Percentiles rank a stretch among this genome's conserved stretches.
Evolutionary conservation across 352 stramenopile species (phyloP).

Genomic region (Blastocystis sp.): DNA sequence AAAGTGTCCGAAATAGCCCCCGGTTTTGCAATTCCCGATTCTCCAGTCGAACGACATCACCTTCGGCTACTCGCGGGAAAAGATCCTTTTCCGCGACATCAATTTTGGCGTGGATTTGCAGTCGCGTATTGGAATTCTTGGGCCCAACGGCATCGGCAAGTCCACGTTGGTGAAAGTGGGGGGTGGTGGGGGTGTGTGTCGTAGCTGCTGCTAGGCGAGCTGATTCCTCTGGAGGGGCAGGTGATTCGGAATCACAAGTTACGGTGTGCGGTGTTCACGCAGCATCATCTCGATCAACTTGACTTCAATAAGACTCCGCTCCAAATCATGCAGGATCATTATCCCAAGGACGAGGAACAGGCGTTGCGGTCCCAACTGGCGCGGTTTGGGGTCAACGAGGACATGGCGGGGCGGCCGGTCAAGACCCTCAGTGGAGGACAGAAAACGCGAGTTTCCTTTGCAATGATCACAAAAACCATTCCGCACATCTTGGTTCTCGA

Average conservation of each 20-base stretch:
- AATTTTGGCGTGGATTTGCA: slow-evolving; percentile 84
- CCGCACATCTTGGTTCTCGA: slow-evolving; percentile 88
- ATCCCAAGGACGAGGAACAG: slow-evolving; percentile 54
- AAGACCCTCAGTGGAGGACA: slow-evolving; percentile 93
- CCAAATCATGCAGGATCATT: slow-evolving; percentile 64
- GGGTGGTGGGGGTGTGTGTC: not conserved
- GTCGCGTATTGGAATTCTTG: slow-evolving; percentile 89
- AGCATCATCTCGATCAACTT: slow-evolving; percentile 64
- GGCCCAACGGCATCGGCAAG: slow-evolving; percentile 90
- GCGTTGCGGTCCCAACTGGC: slow-evolving; percentile 65
- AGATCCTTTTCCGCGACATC: slow-evolving; percentile 77
- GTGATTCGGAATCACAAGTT: slow-evolving; percentile 60
- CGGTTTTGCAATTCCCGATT: slow-evolving; percentile 38
- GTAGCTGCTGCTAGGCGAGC: slow-evolving; percentile 44
- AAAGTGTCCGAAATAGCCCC: not conserved
- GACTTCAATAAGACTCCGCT: slow-evolving; percentile 67
- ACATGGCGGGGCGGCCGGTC: slow-evolving; percentile 84
- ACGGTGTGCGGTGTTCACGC: slow-evolving; percentile 53
- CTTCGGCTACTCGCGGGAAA: slow-evolving; percentile 54
- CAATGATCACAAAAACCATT: slow-evolving; percentile 86
- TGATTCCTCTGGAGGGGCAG: slow-evolving; percentile 34
- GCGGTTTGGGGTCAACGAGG: slow-evolving; percentile 62
- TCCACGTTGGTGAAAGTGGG: slow-evolving; percentile 81
- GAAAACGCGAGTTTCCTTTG: slow-evolving; percentile 97
- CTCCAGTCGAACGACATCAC: slow-evolving; percentile 52